These are phyloP conservation scores for Ogataea chonburiensis DNA, from an alignment of 805 yeast genomes.

Conservation along the genomic window DNA sequence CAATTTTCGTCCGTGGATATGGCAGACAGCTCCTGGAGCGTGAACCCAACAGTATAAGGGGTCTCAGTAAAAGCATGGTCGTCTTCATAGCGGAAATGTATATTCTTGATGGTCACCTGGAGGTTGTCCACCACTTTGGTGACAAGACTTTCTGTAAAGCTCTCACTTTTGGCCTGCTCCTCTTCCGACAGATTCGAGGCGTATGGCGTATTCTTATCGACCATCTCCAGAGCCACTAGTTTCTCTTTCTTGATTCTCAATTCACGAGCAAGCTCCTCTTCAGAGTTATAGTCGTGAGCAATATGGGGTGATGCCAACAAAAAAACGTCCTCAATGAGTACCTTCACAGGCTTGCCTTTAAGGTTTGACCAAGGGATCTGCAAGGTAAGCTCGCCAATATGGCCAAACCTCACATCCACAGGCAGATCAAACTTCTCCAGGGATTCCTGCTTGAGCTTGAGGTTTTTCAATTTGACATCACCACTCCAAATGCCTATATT, in stretches of 20 bases:
- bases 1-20: conserved; percentile 84
- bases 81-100: conserved; percentile 92
- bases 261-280: conserved; percentile 58
- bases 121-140: conserved; percentile 91
- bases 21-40: conserved; percentile 84
- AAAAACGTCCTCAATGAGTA: conserved; percentile 82
- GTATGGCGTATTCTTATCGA: conserved; percentile 44
- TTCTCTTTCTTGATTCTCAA: conserved; percentile 65
- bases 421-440: conserved; percentile 85
- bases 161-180: conserved; percentile 57
- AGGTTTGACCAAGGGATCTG: conserved; percentile 97
- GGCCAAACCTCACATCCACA: conserved; percentile 83
- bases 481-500: conserved; percentile 98
- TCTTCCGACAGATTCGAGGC: conserved; percentile 34
- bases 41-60: conserved; percentile 82
- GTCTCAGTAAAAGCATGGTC: conserved; percentile 60
- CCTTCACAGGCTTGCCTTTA: conserved; percentile 88
- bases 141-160: conserved; percentile 81
- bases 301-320: conserved; percentile 75
- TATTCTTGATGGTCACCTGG: conserved; percentile 86
- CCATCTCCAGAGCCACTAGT: conserved; percentile 61
- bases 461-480: conserved; percentile 80
- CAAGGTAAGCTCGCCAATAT: conserved; percentile 80
- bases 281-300: conserved; percentile 51
- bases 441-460: conserved; percentile 83